These are phyloP conservation scores for Debaryomyces hansenii DNA, from an alignment of 805 yeast species.

Conservation along the genomic window DNA sequence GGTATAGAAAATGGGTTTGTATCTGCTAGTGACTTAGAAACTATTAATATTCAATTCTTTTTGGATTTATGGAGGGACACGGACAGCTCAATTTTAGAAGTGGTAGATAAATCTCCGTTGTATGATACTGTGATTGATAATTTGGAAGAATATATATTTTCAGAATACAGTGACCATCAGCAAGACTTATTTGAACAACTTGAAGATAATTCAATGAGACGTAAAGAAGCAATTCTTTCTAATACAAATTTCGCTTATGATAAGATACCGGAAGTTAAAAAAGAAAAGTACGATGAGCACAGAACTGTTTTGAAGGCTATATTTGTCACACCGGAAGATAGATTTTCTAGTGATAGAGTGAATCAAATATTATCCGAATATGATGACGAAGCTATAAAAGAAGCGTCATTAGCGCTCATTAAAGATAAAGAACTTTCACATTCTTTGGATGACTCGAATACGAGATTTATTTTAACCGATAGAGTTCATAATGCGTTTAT, in stretches of 20 bases:
- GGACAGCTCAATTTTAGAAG: slow-evolving; percentile 35
- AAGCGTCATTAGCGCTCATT: slow-evolving; percentile 52
- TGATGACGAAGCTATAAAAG: slow-evolving; percentile 47
- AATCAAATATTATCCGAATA: slow-evolving; percentile 44
- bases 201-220: slow-evolving; percentile 66
- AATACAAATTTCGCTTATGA: slow-evolving; percentile 45
- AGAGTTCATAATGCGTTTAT: slow-evolving; percentile 41
- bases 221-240: slow-evolving; percentile 58
- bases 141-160: slow-evolving; percentile 37
- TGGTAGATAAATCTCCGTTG: slow-evolving; percentile 35
- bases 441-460: slow-evolving; percentile 37
- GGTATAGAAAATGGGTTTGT: slow-evolving; percentile 60
- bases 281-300: slow-evolving; percentile 29
- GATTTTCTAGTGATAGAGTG: slow-evolving; percentile 48
- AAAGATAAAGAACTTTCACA: slow-evolving; percentile 57
- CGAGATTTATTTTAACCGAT: slow-evolving; percentile 60
- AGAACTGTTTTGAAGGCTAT: slow-evolving; percentile 52
- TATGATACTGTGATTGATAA: slow-evolving; percentile 48
- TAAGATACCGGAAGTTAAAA: slow-evolving; percentile 8
- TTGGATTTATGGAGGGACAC: slow-evolving; percentile 65
- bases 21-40: slow-evolving; percentile 48
- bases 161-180: slow-evolving; percentile 8
- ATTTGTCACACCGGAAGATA: slow-evolving; percentile 52
- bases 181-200: slow-evolving; percentile 40
- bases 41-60: slow-evolving; percentile 51